A percentile compares a stretch with the other conserved stretches of the same genome.
phyloP scores from a whole-genome alignment of 352 stramenopile genomes.

The Discostella stelligera region DNA sequence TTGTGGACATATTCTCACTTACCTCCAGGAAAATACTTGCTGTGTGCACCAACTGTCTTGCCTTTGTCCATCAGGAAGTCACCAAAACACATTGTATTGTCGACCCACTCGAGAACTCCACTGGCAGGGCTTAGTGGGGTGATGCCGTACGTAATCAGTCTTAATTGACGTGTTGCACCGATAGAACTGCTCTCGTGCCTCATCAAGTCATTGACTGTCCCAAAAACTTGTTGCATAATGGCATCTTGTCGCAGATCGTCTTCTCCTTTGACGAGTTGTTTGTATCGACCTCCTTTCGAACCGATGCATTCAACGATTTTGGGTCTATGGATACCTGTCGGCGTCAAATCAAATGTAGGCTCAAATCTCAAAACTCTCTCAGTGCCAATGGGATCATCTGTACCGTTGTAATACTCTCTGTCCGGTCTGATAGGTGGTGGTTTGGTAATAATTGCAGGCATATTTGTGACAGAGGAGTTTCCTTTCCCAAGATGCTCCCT shows the following conservation, averaged over 20 bases:
- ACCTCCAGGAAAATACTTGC: constrained; percentile 89
- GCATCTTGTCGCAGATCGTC: constrained; percentile 88
- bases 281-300: constrained; percentile 89
- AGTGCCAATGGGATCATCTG: constrained; percentile 70
- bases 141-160: constrained; percentile 96
- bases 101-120: constrained; percentile 98
- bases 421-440: constrained; percentile 79
- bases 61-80: constrained; percentile 77
- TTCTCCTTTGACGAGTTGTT: constrained; percentile 95
- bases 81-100: constrained; percentile 93
- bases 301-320: constrained; percentile 97
- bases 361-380: constrained; percentile 86
- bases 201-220: constrained; percentile 78
- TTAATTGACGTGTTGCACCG: constrained; percentile 41
- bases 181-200: constrained; percentile 28
- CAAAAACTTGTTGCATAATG: constrained; percentile 87
- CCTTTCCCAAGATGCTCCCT: constrained; percentile 30
- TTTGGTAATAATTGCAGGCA: constrained; percentile 68
- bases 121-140: constrained; percentile 87
- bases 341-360: constrained; percentile 89
- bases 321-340: constrained; percentile 92
- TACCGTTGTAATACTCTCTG: constrained; percentile 83
- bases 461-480: constrained; percentile 21
- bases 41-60: constrained; percentile 83
- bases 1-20: background rate